Percentiles rank a stretch among this genome's conserved stretches.
These are phyloP conservation scores for Alternaria gansuensis DNA, from an alignment of 2,329 filamentous ascomycete species.

Conservation along the genomic window DNA sequence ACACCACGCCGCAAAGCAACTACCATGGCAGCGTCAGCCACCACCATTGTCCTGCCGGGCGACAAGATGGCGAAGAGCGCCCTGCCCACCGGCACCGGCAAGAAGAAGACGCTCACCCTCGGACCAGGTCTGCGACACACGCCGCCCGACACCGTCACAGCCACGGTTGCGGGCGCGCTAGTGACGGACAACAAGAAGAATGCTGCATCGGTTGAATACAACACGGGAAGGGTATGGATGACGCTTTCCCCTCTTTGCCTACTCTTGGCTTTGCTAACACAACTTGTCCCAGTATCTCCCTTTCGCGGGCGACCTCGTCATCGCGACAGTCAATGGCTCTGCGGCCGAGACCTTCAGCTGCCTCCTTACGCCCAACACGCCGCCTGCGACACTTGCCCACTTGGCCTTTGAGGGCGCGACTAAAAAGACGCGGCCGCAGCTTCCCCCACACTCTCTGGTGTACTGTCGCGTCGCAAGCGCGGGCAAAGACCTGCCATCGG, in stretches of 20 bases:
- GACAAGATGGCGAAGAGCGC: slow-evolving; percentile 72
- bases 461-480: slow-evolving; percentile 85
- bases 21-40: slow-evolving; percentile 64
- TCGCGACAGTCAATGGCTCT: slow-evolving; percentile 82
- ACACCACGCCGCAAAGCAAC: slow-evolving; percentile 10
- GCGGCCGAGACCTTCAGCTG: slow-evolving; percentile 82
- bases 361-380: slow-evolving; percentile 71
- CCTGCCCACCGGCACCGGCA: slow-evolving; percentile 72
- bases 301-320: slow-evolving; percentile 81
- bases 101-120: slow-evolving; percentile 74
- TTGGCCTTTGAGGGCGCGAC: slow-evolving; percentile 92
- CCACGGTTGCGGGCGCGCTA: slow-evolving; percentile 73
- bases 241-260: slow-evolving; percentile 17
- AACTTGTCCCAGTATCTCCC: slow-evolving; percentile 73
- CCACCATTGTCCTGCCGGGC: slow-evolving; percentile 79
- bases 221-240: slow-evolving; percentile 69
- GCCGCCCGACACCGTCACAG: slow-evolving; percentile 75
- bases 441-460: slow-evolving; percentile 78
- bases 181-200: slow-evolving; percentile 76
- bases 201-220: slow-evolving; percentile 78
- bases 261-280: slow-evolving; percentile 12
- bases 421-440: slow-evolving; percentile 87
- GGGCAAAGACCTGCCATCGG: slow-evolving; percentile 72
- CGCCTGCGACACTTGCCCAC: slow-evolving; percentile 77
- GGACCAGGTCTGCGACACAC: slow-evolving; percentile 85